Evolutionary conservation across 83 land plant genomes (phyloP).

Genomic region (Larix sibirica): DNA sequence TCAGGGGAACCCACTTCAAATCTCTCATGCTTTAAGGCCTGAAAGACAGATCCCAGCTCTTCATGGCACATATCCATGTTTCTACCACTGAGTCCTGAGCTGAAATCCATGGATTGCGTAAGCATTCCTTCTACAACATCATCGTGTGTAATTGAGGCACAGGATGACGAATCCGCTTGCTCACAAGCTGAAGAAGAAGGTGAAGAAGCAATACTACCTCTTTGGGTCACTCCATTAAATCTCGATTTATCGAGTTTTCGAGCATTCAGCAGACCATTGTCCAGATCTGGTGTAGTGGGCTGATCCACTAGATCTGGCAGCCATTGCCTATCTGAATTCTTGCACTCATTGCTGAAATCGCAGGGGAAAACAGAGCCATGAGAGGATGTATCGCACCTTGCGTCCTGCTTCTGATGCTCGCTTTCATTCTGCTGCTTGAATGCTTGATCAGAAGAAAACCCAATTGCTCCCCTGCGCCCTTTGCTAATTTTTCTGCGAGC

Average conservation of each 20-base stretch:
- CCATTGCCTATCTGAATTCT: slow-evolving; percentile 4
- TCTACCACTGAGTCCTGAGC: not conserved
- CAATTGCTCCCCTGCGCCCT: not conserved
- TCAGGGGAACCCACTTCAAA: not conserved
- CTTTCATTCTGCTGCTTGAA: not conserved
- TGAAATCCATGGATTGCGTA: not conserved
- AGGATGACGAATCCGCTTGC: slow-evolving; percentile 10
- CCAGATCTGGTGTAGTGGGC: slow-evolving; percentile 16
- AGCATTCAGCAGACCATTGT: not conserved
- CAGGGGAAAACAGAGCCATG: not conserved
- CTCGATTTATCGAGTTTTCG: not conserved
- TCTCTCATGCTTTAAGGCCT: not conserved
- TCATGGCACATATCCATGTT: not conserved
- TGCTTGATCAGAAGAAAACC: not conserved
- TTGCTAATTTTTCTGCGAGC: slow-evolving; percentile 1
- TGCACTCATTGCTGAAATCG: not conserved
- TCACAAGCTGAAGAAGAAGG: not conserved
- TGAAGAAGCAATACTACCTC: not conserved
- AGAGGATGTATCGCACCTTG: slow-evolving; percentile 3
- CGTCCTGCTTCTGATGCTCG: not conserved
- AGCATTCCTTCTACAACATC: slow-evolving; percentile 11
- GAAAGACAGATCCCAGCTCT: not conserved
- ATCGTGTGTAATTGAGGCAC: not conserved
- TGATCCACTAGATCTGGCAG: not conserved
- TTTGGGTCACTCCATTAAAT: not conserved